phyloP scores from a whole-genome alignment of 2,329 filamentous ascomycete genomes.

The Fusarium sp. region DNA sequence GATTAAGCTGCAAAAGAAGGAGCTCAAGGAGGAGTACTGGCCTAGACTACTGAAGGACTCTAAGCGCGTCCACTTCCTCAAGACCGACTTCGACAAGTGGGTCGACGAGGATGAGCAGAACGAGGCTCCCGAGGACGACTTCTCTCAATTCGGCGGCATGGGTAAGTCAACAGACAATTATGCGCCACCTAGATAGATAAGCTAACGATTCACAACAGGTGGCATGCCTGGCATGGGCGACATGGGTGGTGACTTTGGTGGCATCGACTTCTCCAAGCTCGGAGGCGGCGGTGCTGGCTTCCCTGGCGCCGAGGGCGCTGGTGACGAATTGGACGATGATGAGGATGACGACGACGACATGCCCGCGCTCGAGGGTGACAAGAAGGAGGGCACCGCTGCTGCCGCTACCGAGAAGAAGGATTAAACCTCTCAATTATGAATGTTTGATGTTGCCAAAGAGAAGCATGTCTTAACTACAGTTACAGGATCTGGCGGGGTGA shows the following conservation, averaged over 20 bases:
- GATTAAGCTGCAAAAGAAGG: conserved; percentile 96
- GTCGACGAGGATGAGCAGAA: conserved; percentile 99
- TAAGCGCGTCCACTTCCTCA: conserved; percentile 94
- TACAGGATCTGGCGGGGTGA: conserved; percentile 43
- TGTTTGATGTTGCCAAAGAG: conserved; percentile 40
- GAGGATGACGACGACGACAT: conserved; percentile 85
- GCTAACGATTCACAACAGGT: conserved; percentile 54
- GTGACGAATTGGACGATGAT: conserved; percentile 67
- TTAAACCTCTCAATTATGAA: conserved; percentile 44
- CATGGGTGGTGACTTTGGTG: conserved; percentile 79
- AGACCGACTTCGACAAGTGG: conserved; percentile 99
- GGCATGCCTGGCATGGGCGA: conserved; percentile 70
- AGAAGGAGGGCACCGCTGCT: conserved; percentile 56
- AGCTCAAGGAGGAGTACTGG: conserved; percentile 95
- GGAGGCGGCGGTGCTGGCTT: conserved; percentile 72
- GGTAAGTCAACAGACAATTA: conserved; percentile 60
- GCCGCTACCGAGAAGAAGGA: conserved; percentile 60
- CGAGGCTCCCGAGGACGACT: conserved; percentile 86
- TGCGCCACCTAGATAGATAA: neutral
- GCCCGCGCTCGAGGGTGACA: conserved; percentile 80
- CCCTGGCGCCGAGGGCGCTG: conserved; percentile 66
- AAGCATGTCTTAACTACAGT: conserved; percentile 41
- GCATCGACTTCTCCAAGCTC: conserved; percentile 95
- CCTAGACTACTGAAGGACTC: conserved; percentile 91
- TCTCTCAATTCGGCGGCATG: conserved; percentile 77